phyloP scores from a whole-genome alignment of 768 basidiomycete genomes.

The Strobilomyces dryophilus region DNA sequence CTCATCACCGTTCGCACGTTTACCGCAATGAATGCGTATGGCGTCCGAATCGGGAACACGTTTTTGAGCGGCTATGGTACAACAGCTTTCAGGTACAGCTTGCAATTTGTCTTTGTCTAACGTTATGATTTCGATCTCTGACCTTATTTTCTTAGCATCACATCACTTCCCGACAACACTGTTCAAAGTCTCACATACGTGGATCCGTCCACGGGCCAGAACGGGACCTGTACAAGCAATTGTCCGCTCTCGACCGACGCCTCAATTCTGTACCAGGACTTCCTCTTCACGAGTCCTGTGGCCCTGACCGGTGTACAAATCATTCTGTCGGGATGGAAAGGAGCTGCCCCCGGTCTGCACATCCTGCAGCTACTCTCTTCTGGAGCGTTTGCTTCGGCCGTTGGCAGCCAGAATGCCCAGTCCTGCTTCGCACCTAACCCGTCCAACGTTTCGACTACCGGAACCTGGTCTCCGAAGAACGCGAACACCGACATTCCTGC shows the following conservation, averaged over 20 bases:
- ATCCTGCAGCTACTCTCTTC: slow-evolving; percentile 89
- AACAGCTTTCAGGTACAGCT: slow-evolving; percentile 72
- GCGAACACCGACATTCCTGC: slow-evolving; percentile 74
- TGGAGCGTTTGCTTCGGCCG: slow-evolving; percentile 83
- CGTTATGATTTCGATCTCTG: slow-evolving; percentile 1
- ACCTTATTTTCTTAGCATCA: slow-evolving; percentile 49
- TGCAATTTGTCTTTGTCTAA: background rate
- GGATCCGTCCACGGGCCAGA: slow-evolving; percentile 71
- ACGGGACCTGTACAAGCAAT: slow-evolving; percentile 66
- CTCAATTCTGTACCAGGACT: slow-evolving; percentile 86
- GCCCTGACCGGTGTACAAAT: slow-evolving; percentile 89
- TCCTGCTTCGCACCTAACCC: slow-evolving; percentile 78
- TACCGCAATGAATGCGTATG: slow-evolving; percentile 66
- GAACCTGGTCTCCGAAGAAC: slow-evolving; percentile 62
- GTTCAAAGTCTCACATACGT: slow-evolving; percentile 73
- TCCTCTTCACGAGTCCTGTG: slow-evolving; percentile 63
- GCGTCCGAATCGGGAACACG: slow-evolving; percentile 89
- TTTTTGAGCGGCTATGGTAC: slow-evolving; percentile 79
- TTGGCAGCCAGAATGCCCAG: slow-evolving; percentile 50
- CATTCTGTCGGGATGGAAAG: slow-evolving; percentile 71
- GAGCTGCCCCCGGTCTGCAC: slow-evolving; percentile 77
- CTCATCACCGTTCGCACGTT: slow-evolving; percentile 77
- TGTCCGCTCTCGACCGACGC: slow-evolving; percentile 83
- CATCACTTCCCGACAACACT: slow-evolving; percentile 85
- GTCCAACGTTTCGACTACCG: slow-evolving; percentile 64